Conservation (phyloP, 2,329 filamentous ascomycete species). For the Pseudogymnoascus sp. region DNA sequence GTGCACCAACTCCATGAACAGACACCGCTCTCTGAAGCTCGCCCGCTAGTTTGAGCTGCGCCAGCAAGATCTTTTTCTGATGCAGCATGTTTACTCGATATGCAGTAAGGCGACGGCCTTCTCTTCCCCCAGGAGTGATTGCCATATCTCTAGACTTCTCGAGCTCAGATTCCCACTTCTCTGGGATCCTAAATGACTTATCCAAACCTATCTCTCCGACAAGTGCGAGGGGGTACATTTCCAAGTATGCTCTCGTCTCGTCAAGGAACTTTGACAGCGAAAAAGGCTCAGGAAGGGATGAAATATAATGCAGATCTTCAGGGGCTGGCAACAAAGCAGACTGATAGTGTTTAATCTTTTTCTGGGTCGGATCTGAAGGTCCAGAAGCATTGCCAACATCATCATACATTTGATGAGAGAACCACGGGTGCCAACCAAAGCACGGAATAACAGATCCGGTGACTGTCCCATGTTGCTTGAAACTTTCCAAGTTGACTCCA, state of each 20-base stretch:
- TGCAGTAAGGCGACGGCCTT: constrained; percentile 59
- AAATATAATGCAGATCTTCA: constrained; percentile 37
- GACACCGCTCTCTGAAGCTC: constrained; percentile 67
- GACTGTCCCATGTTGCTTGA: constrained; percentile 11
- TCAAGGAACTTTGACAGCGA: constrained; percentile 51
- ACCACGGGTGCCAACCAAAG: constrained; percentile 89
- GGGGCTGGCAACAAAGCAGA: constrained; percentile 53
- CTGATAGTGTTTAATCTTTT: constrained; percentile 53
- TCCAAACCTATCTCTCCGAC: constrained; percentile 74
- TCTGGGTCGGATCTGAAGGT: constrained; percentile 20
- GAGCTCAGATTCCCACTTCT: constrained; percentile 40
- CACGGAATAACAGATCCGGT: constrained; percentile 50
- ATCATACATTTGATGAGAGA: constrained; percentile 67
- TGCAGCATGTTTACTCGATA: constrained; percentile 61
- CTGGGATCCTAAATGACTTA: constrained; percentile 66
- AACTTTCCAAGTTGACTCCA: constrained; percentile 32
- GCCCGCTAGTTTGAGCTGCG: constrained; percentile 64
- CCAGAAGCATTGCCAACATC: constrained; percentile 33
- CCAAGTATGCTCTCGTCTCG: constrained; percentile 48
- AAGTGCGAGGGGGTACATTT: constrained; percentile 53
- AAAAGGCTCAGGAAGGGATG: constrained; percentile 49
- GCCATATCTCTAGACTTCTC: constrained; percentile 35
- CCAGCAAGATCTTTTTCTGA: constrained; percentile 56
- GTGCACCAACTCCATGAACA: constrained; percentile 55
- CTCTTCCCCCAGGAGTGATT: constrained; percentile 61